Percentiles rank a stretch among this genome's conserved stretches.
phyloP scores from a whole-genome alignment of 2,329 filamentous ascomycete species.

The Paecilomyces sp. region DNA sequence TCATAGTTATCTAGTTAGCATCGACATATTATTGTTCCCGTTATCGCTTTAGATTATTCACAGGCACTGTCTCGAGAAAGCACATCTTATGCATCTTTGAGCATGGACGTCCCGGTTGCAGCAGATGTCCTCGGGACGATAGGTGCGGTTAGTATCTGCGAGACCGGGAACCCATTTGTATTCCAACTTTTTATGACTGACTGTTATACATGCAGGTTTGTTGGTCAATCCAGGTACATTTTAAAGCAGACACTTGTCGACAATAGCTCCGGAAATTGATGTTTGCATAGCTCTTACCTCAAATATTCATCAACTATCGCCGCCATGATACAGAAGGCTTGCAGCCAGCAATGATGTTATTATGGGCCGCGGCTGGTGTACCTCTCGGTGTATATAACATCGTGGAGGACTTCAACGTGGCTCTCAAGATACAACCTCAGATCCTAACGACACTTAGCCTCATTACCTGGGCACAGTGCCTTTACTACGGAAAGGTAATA shows the following conservation, averaged over 20 bases:
- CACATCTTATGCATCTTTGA: background rate
- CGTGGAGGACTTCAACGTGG: constrained; percentile 46
- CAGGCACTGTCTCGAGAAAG: background rate
- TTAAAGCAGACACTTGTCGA: background rate
- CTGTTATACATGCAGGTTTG: constrained; percentile 37
- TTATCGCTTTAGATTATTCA: background rate
- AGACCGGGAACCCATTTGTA: background rate
- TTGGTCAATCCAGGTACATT: constrained; percentile 56
- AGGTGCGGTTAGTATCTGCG: background rate
- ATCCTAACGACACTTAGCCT: constrained; percentile 48
- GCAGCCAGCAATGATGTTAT: constrained; percentile 64
- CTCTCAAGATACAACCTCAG: constrained; percentile 49
- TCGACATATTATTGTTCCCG: background rate
- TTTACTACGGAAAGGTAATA: constrained; percentile 42
- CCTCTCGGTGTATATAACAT: constrained; percentile 59
- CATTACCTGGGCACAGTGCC: constrained; percentile 50
- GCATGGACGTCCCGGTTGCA: background rate
- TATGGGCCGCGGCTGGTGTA: constrained; percentile 59
- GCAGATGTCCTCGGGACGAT: background rate
- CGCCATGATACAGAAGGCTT: constrained; percentile 60
- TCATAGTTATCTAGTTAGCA: background rate
- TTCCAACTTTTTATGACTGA: too few relatives aligned
- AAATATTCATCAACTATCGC: constrained; percentile 62
- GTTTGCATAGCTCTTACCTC: constrained; percentile 54
- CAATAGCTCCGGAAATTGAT: background rate